Evolutionary conservation across 2,329 filamentous ascomycete genomes (phyloP).

Genomic region (Malbranchea cinnamomea): DNA sequence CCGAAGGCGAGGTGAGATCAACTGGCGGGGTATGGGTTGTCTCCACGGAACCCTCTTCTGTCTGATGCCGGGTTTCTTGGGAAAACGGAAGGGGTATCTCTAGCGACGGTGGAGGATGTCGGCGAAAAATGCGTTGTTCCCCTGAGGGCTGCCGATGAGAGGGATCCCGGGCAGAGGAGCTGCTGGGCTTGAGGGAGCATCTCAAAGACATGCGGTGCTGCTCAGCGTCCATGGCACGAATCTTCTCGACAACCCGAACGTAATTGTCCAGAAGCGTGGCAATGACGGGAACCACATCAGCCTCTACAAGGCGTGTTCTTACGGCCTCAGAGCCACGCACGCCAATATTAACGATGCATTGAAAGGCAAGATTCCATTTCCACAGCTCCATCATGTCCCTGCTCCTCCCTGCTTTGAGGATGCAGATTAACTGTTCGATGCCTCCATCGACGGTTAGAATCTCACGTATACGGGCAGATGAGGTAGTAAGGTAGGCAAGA

Average conservation of each 20-base stretch:
- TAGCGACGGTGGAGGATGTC: conserved; percentile 73
- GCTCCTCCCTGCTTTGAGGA: conserved; percentile 91
- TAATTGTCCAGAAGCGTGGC: conserved; percentile 98
- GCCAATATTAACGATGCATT: conserved; percentile 97
- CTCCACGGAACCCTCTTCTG: conserved; percentile 41
- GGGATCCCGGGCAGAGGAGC: conserved; percentile 13
- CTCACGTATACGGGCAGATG: conserved; percentile 90
- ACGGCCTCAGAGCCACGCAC: conserved; percentile 90
- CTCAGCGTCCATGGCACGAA: conserved; percentile 70
- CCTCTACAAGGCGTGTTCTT: conserved; percentile 87
- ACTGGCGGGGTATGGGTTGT: conserved; percentile 48
- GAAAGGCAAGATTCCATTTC: conserved; percentile 99
- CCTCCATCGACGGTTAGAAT: conserved; percentile 98
- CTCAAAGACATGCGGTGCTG: too few relatives aligned
- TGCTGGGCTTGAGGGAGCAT: conserved; percentile 16
- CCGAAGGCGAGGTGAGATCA: conserved; percentile 54
- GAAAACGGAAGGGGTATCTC: conserved; percentile 51
- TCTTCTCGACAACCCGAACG: conserved; percentile 88
- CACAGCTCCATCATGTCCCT: conserved; percentile 99
- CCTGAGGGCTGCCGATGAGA: conserved; percentile 16
- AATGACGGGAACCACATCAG: conserved; percentile 97
- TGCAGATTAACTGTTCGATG: conserved; percentile 90
- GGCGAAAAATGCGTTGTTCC: conserved; percentile 48
- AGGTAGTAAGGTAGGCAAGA: conserved; percentile 94
- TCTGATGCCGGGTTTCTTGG: conserved; percentile 32